Percentiles rank a stretch among this genome's conserved stretches.
phyloP scores from a whole-genome alignment of 306 rosid species.

The Sesbania bispinosa region DNA sequence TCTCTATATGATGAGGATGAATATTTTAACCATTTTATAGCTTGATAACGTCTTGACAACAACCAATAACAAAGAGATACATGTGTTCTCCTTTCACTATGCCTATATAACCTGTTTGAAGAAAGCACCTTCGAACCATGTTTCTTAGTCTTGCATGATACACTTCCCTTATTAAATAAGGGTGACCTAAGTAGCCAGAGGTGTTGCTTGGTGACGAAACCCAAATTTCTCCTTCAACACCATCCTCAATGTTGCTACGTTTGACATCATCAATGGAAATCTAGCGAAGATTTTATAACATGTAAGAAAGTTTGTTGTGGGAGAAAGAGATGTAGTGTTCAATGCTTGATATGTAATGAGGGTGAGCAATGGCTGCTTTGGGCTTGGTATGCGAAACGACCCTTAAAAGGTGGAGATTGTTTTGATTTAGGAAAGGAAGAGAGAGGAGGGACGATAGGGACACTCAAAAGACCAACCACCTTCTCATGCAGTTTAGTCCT shows the following conservation, averaged over 20 bases:
- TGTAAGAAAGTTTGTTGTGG: conserved; percentile 23
- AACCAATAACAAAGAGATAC: conserved; percentile 59
- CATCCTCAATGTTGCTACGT: conserved; percentile 40
- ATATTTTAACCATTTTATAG: conserved; percentile 34
- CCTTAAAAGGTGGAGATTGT: conserved; percentile 48
- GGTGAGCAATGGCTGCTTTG: conserved; percentile 70
- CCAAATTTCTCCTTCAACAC: conserved; percentile 82
- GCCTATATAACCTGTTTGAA: conserved; percentile 74
- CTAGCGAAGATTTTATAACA: conserved; percentile 47
- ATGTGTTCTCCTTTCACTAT: conserved; percentile 56
- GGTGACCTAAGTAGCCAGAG: conserved; percentile 67
- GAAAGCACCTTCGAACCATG: conserved; percentile 33
- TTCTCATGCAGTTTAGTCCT: too few relatives aligned
- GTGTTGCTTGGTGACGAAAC: conserved; percentile 81
- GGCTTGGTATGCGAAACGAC: conserved; percentile 75
- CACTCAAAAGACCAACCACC: conserved; percentile 60
- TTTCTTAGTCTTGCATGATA: conserved; percentile 45
- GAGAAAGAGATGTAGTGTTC: conserved; percentile 36
- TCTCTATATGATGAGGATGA: conserved; percentile 70
- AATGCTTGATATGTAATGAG: conserved; percentile 39
- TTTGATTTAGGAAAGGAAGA: conserved; percentile 42
- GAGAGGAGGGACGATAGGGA: conserved; percentile 66
- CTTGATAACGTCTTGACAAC: conserved; percentile 50
- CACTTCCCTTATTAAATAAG: conserved; percentile 54
- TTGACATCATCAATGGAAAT: conserved; percentile 42